Evolutionary conservation across 2,329 filamentous ascomycete species (phyloP), one percentile per base, ranked within the genome.

Genomic region (Alternaria gansuensis): DNA sequence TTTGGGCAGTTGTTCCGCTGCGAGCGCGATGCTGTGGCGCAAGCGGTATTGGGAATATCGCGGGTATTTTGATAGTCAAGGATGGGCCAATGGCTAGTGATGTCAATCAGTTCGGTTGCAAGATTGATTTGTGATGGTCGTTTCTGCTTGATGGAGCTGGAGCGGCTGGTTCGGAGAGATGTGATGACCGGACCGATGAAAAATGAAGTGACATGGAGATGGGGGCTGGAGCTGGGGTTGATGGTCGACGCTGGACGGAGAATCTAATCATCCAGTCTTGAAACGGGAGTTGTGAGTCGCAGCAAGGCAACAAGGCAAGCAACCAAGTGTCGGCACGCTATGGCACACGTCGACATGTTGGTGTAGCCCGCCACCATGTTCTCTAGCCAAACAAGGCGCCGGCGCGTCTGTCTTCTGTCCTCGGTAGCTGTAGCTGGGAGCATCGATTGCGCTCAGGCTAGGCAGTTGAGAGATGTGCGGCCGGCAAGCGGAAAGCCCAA

Each of bases 401-500:
- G 29, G 8, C 29, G 29, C 29, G 29, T 9, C 8, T 31, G 9
- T 3, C 8, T 8, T 17, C 2, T 26, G 55, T 21, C 24, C 21
- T 43, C 40, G 40, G 40, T 14, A 43, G 40, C 40, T 13, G n/a
- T 17, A 17, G 17, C 17, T 17, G 17, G 17, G 17, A 10, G 37
- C 23, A 8, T 44, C 8, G 41, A 44, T 17, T 13, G 24, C n/a
- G 14, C 40, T 24, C 17, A 28, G 37, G 4, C 37, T 11, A 40
- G 23, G 21, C 24, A 29, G 13, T 48, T 9, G 44, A 46, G 44
- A 23, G 21, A 28, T 28, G 26, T 28, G 31, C 36, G 49, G 37
- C 14, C 37, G 36, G 45, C 29, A 21, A 28, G 24, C 40, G n/a
- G 21, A 52, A 46, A 51, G 31, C 29, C 51, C 28, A 46, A 40